Evolutionary conservation across 805 yeast species (phyloP), one percentile per base, ranked within the genome.

Genomic region (Barnettozyma sp.): DNA sequence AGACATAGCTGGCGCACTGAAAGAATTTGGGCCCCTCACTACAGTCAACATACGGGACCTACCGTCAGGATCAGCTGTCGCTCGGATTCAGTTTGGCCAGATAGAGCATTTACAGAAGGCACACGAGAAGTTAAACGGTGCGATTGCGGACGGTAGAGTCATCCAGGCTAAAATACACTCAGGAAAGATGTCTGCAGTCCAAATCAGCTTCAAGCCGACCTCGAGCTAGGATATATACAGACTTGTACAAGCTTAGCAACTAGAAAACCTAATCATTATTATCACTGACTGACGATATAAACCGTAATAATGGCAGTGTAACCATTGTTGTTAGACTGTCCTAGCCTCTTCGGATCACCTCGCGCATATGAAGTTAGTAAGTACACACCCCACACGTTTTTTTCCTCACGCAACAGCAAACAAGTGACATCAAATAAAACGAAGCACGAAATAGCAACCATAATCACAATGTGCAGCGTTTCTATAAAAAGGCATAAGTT

Each of bases 141-240:
- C 67, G 2, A 40, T 56, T n/a, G 74, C 75, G 10, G 76, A 73
- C 46, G 73, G 73, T 11, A 52, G 69, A 33, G 55, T 55, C 2
- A 41, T 70, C 8, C 49, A 50, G 26, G 68, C 62, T 2, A 51
- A 48, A 15, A 53, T 66, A 12, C 19, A 41, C n/a, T 25, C 22
- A 18, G 34, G 35, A 6, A 19, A 27, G 52, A 13, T 21, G 14
- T 7, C 14, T 6, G 30, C 14, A 7, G 14, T 4, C n/a, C 21
- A 27, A 17, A 27, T 27, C 30, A 27, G 33, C 12, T 14, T 19
- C 12, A 17, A 14, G 18, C 5, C 14, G 5, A 30, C 19, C 6
- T 17, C 16, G 21, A 27, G 22, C 10, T 9, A 18, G 18, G 11
- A 14, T 12, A 11, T 4, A 25, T 25, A 12, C 7, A 13, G 26